Percentiles rank a stretch among this genome's conserved stretches.
Conservation (phyloP, 495 filamentous ascomycete genomes). For the Neurospora tetraspora region DNA sequence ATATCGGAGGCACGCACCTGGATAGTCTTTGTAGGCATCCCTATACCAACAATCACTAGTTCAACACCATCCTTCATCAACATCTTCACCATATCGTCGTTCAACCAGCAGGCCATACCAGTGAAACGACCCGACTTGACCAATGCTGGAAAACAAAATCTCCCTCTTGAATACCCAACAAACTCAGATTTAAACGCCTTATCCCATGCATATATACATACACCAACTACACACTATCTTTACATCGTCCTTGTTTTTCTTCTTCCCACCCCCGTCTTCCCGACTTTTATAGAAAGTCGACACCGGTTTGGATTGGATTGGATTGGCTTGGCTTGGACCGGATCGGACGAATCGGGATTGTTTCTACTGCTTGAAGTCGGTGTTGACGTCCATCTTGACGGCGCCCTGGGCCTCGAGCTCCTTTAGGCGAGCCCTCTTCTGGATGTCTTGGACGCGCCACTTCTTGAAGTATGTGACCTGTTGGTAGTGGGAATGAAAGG, state of each 20-base stretch:
- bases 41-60: not conserved
- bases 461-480: conserved; percentile 98
- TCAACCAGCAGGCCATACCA: too few relatives aligned
- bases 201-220: not conserved
- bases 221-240: not conserved
- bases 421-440: conserved; percentile 70
- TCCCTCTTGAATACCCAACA: not conserved
- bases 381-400: conserved; percentile 39
- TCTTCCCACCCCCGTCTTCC: not conserved
- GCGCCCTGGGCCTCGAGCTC: conserved; percentile 74
- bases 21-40: not conserved
- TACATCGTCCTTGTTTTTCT: not conserved
- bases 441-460: conserved; percentile 80
- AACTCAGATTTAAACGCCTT: not conserved
- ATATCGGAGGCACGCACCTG: not conserved
- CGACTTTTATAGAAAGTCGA: too few relatives aligned
- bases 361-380: conserved; percentile 21
- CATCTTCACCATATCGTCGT: not conserved
- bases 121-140: too few relatives aligned
- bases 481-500: not conserved
- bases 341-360: not conserved
- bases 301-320: too few relatives aligned
- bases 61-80: not conserved
- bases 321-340: too few relatives aligned
- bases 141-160: not conserved